These are phyloP conservation scores for Xylaria sp. DNA, from an alignment of 2,329 filamentous ascomycete species.

Conservation along the genomic window DNA sequence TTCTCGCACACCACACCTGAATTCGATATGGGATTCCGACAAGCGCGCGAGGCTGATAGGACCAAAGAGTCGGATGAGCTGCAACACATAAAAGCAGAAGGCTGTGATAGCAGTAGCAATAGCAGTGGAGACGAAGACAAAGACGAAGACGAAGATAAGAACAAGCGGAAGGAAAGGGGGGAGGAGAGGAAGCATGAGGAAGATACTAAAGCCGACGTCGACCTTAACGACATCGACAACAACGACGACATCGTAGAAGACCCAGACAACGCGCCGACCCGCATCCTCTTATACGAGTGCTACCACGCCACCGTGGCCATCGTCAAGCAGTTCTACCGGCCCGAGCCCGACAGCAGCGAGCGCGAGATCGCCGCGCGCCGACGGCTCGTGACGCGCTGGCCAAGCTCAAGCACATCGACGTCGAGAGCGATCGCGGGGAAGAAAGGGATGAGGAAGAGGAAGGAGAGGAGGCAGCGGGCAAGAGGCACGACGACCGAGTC, in stretches of 20 bases:
- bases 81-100: conserved; percentile 7
- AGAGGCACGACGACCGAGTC: conserved; percentile 45
- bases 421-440: conserved; percentile 43
- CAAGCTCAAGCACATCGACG: conserved; percentile 51
- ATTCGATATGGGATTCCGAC: conserved; percentile 55
- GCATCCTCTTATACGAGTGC: conserved; percentile 62
- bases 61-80: background rate
- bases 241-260: too few relatives aligned
- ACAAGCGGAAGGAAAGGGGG: background rate
- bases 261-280: conserved; percentile 48
- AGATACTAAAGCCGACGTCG: conserved; percentile 16
- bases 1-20: conserved; percentile 54
- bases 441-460: too few relatives aligned
- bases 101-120: conserved; percentile 12
- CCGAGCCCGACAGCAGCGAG: conserved; percentile 51
- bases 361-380: conserved; percentile 60
- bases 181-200: background rate
- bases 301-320: conserved; percentile 61
- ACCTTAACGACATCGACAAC: too few relatives aligned
- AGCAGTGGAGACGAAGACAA: background rate
- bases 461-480: too few relatives aligned
- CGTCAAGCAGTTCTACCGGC: conserved; percentile 62
- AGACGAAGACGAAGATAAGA: background rate
- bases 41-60: background rate
- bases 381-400: conserved; percentile 53